Conservation (phyloP, 345 rosid genomes). For the Brassica nigra region DNA sequence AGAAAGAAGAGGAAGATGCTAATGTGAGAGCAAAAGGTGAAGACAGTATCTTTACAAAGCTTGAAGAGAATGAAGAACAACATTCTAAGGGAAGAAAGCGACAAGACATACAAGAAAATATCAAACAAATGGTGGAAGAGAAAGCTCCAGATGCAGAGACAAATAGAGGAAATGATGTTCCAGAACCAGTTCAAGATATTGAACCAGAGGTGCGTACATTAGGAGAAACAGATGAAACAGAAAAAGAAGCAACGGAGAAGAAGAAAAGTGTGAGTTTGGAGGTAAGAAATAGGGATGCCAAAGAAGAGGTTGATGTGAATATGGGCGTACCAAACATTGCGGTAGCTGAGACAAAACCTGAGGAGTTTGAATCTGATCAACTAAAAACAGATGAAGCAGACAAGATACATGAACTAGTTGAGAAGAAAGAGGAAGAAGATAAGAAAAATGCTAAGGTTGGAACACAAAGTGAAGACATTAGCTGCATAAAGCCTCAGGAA, state of each 20-base stretch:
- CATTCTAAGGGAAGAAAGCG: background rate
- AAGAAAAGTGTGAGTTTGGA: background rate
- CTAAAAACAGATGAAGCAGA: background rate
- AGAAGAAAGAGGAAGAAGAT: background rate
- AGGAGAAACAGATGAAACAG: background rate
- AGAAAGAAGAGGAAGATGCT: conserved; percentile 5
- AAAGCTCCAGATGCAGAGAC: conserved; percentile 10
- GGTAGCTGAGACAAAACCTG: conserved; percentile 23
- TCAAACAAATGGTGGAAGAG: conserved; percentile 6
- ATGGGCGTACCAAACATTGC: background rate
- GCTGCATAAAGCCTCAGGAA: conserved; percentile 9
- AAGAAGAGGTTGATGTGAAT: background rate
- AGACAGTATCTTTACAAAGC: conserved; percentile 3
- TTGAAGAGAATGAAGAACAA: conserved; percentile 16
- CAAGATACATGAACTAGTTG: conserved; percentile 1
- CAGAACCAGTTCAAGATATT: background rate
- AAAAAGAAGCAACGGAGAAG: background rate
- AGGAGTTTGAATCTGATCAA: background rate
- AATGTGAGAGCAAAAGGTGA: background rate
- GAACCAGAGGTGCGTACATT: background rate
- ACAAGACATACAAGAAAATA: background rate
- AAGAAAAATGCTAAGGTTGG: background rate
- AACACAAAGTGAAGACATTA: conserved; percentile 11
- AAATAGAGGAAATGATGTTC: background rate
- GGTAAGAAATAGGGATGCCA: background rate